Percentiles rank a stretch among this genome's conserved stretches.
Conservation (phyloP, 2,329 filamentous ascomycete genomes). For the Xylariomycetidae sp. region DNA sequence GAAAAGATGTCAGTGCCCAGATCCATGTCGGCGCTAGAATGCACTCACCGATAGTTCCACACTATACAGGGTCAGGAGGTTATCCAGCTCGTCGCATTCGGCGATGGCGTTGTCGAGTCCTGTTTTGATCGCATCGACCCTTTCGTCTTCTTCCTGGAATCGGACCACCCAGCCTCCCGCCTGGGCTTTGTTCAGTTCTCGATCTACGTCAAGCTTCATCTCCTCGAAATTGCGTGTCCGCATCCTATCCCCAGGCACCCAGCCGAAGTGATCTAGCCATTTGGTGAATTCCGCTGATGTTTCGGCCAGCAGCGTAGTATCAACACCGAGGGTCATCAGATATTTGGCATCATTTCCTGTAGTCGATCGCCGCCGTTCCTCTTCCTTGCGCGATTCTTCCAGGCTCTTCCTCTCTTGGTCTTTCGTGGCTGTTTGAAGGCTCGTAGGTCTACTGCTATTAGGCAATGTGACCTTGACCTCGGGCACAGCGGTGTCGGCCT, state of each 20-base stretch:
- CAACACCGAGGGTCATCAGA: conserved; percentile 69
- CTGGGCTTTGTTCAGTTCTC: conserved; percentile 84
- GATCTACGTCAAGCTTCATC: conserved; percentile 74
- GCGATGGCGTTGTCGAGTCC: conserved; percentile 86
- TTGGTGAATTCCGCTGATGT: conserved; percentile 75
- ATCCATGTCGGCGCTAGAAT: conserved; percentile 6
- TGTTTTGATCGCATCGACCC: conserved; percentile 77
- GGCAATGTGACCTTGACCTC: conserved; percentile 54
- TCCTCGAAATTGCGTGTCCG: conserved; percentile 71
- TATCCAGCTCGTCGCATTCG: conserved; percentile 95
- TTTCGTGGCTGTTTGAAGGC: conserved; percentile 32
- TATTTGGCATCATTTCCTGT: conserved; percentile 74
- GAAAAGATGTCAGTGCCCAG: conserved; percentile 22
- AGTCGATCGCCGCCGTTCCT: conserved; percentile 54
- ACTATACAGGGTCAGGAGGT: conserved; percentile 85
- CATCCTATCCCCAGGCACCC: conserved; percentile 71
- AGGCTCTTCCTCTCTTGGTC: conserved; percentile 21
- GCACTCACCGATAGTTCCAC: conserved; percentile 80
- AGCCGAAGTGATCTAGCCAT: conserved; percentile 81
- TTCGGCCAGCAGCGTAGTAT: conserved; percentile 70
- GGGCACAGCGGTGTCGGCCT: conserved; percentile 38
- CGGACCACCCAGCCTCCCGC: conserved; percentile 88
- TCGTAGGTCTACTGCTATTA: conserved; percentile 33
- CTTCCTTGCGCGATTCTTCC: conserved; percentile 27
- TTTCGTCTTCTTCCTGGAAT: conserved; percentile 79